A percentile compares a stretch with the other conserved stretches of the same genome.
phyloP scores from a whole-genome alignment of 2,329 filamentous ascomycete genomes.

The Fusarium sp. region DNA sequence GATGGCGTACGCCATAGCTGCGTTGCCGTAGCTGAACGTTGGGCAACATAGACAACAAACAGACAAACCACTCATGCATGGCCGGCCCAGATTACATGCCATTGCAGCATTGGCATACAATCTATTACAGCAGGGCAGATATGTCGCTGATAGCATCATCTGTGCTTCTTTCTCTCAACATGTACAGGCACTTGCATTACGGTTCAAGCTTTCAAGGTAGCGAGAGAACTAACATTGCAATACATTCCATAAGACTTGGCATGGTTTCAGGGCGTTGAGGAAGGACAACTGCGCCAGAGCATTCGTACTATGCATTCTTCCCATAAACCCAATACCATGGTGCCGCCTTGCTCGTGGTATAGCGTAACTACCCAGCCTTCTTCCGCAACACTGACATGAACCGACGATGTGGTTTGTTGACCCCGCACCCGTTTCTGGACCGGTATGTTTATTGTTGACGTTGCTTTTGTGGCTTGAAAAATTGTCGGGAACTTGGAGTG shows the following conservation, averaged over 20 bases:
- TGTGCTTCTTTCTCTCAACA: background rate
- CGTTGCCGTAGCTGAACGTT: slow-evolving; percentile 29
- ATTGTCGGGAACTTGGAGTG: slow-evolving; percentile 5
- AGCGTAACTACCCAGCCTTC: slow-evolving; percentile 17
- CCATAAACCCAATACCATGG: background rate
- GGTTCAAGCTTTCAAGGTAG: background rate
- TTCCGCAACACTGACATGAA: slow-evolving; percentile 3
- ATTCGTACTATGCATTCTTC: slow-evolving; percentile 33
- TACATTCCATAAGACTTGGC: slow-evolving; percentile 15
- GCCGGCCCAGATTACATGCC: slow-evolving; percentile 2
- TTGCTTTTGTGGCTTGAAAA: slow-evolving; percentile 25
- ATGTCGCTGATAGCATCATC: background rate
- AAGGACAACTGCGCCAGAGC: slow-evolving; percentile 25
- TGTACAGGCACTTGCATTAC: background rate
- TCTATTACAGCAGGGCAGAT: background rate
- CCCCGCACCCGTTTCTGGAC: slow-evolving; percentile 22
- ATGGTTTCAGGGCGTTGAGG: background rate
- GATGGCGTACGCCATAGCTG: slow-evolving; percentile 26
- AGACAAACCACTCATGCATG: slow-evolving; percentile 11
- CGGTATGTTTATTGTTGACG: slow-evolving; percentile 24
- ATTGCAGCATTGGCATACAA: background rate
- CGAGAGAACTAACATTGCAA: background rate
- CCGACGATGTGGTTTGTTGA: slow-evolving; percentile 20
- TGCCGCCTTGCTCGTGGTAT: background rate
- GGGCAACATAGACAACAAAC: slow-evolving; percentile 16